A percentile compares a stretch with the other conserved stretches of the same genome.
These are phyloP conservation scores for Meyerozyma elateridarum DNA, from an alignment of 1,139 yeast genomes.

Conservation along the genomic window DNA sequence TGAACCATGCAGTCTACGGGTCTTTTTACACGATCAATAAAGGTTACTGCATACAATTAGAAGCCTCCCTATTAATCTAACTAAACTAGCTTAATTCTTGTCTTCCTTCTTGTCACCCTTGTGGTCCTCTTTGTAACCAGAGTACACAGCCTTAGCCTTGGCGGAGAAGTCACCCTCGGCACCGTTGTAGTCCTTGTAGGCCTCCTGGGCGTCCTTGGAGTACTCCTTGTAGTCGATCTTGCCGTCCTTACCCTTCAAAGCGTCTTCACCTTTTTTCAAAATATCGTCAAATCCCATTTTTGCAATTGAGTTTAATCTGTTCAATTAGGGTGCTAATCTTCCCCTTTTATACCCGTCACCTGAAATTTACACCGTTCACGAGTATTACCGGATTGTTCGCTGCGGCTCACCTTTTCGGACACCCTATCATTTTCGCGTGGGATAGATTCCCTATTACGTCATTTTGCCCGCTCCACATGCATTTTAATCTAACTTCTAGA, in stretches of 20 bases:
- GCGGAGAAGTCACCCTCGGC: constrained; percentile 10
- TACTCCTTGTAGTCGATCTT: constrained; percentile 9
- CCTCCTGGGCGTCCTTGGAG: constrained; percentile 10
- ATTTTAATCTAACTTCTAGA: no score
- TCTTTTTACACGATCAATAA: no score
- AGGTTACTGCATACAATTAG: not conserved
- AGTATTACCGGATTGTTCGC: constrained; percentile 1
- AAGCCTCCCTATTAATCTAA: no score
- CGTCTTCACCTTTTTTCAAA: constrained; percentile 19
- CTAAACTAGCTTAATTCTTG: constrained; percentile 2
- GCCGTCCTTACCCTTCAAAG: constrained; percentile 5
- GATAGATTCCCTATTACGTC: no score
- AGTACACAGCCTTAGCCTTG: constrained; percentile 11
- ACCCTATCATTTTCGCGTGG: no score
- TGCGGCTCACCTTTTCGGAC: constrained; percentile 4
- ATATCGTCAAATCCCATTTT: constrained; percentile 27
- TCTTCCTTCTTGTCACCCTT: constrained; percentile 3
- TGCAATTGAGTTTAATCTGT: constrained; percentile 4
- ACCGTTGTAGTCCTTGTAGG: constrained; percentile 9
- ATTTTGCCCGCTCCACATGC: not conserved
- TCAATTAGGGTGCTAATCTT: constrained; percentile 5
- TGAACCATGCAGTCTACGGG: no score
- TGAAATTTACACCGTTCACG: not conserved
- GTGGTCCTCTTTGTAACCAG: constrained; percentile 9
- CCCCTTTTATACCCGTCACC: constrained; percentile 4